A percentile compares a stretch with the other conserved stretches of the same genome.
phyloP scores from a whole-genome alignment of 257 asterid genomes.

The Nicotiana sylvestris region DNA sequence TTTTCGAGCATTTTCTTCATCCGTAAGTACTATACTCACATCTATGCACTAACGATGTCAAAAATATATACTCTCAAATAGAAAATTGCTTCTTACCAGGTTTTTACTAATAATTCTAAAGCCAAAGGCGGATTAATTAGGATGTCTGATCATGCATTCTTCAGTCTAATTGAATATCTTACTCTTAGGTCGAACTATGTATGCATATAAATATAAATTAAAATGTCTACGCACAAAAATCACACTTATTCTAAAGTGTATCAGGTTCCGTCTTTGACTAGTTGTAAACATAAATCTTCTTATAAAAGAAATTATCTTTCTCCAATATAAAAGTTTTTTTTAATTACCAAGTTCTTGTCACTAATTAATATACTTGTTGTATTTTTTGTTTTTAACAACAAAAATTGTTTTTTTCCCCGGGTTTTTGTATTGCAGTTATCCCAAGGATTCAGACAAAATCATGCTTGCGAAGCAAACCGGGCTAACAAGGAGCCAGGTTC shows the following conservation, averaged over 20 bases:
- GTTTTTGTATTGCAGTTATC: slow-evolving; percentile 42
- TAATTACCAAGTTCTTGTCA: background rate
- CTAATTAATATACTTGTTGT: background rate
- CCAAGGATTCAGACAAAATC: slow-evolving; percentile 69
- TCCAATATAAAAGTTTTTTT: too few species aligned
- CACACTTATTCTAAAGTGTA: background rate
- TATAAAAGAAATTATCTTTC: background rate
- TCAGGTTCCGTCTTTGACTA: background rate
- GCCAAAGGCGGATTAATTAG: background rate
- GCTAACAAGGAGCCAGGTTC: slow-evolving; percentile 84
- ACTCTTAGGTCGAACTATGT: background rate
- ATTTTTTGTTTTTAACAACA: background rate
- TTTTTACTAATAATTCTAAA: background rate
- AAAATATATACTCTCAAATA: too few species aligned
- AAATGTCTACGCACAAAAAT: background rate
- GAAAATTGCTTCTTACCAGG: background rate
- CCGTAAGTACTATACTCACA: slow-evolving; percentile 34
- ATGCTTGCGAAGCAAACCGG: slow-evolving; percentile 78
- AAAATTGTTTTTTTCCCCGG: background rate
- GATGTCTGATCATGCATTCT: background rate
- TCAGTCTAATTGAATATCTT: background rate
- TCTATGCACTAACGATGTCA: background rate
- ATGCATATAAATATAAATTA: background rate
- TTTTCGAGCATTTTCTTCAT: slow-evolving; percentile 75
- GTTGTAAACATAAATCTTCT: background rate